These are phyloP conservation scores for Aspergillus fischeri DNA, from an alignment of 2,329 filamentous ascomycete genomes.

Conservation along the genomic window DNA sequence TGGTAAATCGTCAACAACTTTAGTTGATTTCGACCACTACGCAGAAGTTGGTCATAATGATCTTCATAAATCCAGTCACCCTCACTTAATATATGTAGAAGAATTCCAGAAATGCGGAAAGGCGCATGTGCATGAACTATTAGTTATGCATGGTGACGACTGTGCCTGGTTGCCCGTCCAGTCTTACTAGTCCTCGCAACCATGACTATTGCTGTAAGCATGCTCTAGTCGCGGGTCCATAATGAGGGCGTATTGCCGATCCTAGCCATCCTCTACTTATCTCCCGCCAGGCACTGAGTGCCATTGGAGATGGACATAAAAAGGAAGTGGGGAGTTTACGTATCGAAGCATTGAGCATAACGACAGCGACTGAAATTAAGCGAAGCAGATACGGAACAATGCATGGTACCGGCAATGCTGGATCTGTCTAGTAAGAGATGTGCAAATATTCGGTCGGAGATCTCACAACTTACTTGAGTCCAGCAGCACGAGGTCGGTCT, in stretches of 20 bases:
- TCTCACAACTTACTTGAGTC: neutral
- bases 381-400: neutral
- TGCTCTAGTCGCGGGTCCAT: neutral
- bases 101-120: neutral
- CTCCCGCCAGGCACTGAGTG: neutral
- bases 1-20: no score
- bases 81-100: neutral
- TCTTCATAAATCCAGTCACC: neutral
- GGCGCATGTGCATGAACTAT: neutral
- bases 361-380: neutral
- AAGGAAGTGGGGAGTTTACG: neutral
- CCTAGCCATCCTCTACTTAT: neutral
- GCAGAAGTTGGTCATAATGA: neutral
- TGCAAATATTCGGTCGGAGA: neutral
- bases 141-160: neutral
- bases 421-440: neutral
- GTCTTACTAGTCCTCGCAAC: neutral
- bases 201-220: neutral
- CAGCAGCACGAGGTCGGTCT: neutral
- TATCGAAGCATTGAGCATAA: neutral
- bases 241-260: neutral
- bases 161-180: neutral
- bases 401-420: neutral
- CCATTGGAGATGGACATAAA: neutral
- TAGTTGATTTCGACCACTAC: neutral